Evolutionary conservation across 768 basidiomycete genomes (phyloP).

Genomic region (Tulasnella calospora): DNA sequence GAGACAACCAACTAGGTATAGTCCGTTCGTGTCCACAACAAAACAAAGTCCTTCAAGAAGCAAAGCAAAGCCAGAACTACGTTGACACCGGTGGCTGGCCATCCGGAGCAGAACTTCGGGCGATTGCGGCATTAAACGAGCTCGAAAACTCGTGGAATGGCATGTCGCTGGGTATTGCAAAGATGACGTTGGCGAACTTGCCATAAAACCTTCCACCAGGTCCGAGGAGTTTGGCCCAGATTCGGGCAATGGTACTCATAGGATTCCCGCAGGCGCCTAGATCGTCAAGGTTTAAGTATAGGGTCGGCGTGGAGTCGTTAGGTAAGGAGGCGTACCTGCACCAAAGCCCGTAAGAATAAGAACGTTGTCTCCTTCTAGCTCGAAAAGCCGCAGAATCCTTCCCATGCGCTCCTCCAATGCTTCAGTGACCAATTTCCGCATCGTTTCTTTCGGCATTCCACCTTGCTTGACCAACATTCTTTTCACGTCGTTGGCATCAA

Average conservation of each 20-base stretch:
- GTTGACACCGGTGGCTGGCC: not conserved
- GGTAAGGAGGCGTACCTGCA: constrained; percentile 36
- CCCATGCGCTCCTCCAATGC: constrained; percentile 69
- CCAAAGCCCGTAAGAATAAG: constrained; percentile 72
- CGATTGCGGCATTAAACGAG: constrained; percentile 34
- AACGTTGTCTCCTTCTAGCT: constrained; percentile 53
- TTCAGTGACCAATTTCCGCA: constrained; percentile 44
- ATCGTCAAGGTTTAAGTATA: not conserved
- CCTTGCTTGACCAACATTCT: constrained; percentile 31
- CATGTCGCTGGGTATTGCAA: constrained; percentile 56
- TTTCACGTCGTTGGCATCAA: constrained; percentile 59
- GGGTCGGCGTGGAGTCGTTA: too few relatives aligned
- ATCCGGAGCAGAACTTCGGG: not conserved
- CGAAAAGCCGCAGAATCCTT: constrained; percentile 60
- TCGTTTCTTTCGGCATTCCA: constrained; percentile 20
- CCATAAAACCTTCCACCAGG: constrained; percentile 47
- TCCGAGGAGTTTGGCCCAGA: constrained; percentile 60
- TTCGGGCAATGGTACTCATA: constrained; percentile 51
- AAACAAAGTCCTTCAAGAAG: not conserved
- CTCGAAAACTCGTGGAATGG: constrained; percentile 46
- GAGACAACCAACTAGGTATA: not conserved
- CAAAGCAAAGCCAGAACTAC: not conserved
- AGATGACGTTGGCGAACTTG: constrained; percentile 61
- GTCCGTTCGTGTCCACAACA: not conserved
- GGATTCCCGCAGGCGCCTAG: constrained; percentile 64